Evolutionary conservation across 2,329 filamentous ascomycete genomes (phyloP).

Genomic region (Polychaeton citri): DNA sequence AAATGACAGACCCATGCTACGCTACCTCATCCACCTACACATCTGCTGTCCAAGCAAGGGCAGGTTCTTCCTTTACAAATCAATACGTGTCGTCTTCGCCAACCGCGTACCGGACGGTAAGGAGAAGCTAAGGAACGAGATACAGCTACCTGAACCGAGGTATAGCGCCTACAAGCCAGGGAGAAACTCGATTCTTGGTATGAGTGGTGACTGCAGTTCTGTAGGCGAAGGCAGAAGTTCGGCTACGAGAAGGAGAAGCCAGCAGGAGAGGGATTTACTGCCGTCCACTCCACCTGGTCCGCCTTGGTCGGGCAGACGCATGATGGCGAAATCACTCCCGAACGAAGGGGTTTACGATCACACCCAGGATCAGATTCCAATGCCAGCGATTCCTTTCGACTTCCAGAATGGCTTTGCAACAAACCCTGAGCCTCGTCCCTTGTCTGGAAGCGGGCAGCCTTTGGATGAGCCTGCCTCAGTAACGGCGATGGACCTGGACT

Average conservation of each 20-base stretch:
- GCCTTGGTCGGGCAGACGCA: neutral
- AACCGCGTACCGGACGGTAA: slow-evolving; percentile 93
- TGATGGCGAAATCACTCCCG: neutral
- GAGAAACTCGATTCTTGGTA: slow-evolving; percentile 25
- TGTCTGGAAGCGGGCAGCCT: too few species aligned
- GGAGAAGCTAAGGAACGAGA: slow-evolving; percentile 80
- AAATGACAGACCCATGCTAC: slow-evolving; percentile 57
- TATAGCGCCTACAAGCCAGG: slow-evolving; percentile 71
- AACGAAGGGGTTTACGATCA: neutral
- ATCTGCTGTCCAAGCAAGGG: slow-evolving; percentile 79
- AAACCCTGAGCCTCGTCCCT: too few species aligned
- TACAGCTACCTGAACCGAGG: slow-evolving; percentile 74
- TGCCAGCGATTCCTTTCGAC: neutral
- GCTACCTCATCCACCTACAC: slow-evolving; percentile 85
- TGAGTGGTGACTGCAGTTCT: neutral
- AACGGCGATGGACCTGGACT: too few species aligned
- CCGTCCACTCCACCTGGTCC: neutral
- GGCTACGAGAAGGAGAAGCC: neutral
- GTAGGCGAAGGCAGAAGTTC: neutral
- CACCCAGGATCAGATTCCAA: neutral
- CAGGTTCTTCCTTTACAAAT: slow-evolving; percentile 82
- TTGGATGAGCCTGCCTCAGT: too few species aligned
- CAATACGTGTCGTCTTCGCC: slow-evolving; percentile 86
- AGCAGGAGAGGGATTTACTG: too few species aligned
- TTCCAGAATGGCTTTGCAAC: neutral